Evolutionary conservation across 805 yeast species (phyloP), one percentile per base, ranked within the genome.

Genomic region (Starmerella davenportii): DNA sequence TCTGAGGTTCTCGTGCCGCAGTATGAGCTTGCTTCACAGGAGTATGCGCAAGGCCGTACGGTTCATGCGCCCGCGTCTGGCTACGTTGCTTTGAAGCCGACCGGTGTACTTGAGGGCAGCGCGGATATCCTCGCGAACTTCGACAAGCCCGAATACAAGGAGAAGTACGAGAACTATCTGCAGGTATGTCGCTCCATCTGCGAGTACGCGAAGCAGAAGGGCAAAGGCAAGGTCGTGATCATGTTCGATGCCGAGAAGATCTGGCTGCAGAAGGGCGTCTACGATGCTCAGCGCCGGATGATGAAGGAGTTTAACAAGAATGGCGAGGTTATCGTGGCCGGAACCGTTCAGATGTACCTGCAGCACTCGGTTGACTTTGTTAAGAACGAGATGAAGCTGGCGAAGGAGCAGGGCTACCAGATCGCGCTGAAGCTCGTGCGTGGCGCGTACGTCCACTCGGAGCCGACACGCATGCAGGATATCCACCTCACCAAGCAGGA

Each of bases 381-480:
- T 45, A 57, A 68, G 24, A 46, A 60, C 30, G 95, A 85, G 55
- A 69, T 71, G 46, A 58, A 65, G 47, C 62, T 74, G 40, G 95
- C 95, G 15, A 48, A 60, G 41, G 56, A 66, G 39, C 50, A 47
- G 38, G 66, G 69, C 38, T 85, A 85, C 59, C 70, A 78, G 53
- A 60, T 84, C 41, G 95, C 94, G 17, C 64, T 84, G 64, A 85
- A 85, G 59, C 68, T 85, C 39, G 96, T 85, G 15, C 73, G 96
- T 59, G 96, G 96, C 47, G 96, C 96, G 14, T 85, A 85, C 63
- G 72, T 85, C 43, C 95, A 85, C 56, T 72, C 93, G 4, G 96
- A 85, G 62, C 70, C 78, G 27, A 66, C 76, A 46, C 68, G 95
- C 53, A 47, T 53, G 37, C 48, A 58, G 4, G 76, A 80, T 16